A percentile compares a stretch with the other conserved stretches of the same genome.
phyloP scores from a whole-genome alignment of 106 monocot species.

The Triglochin maritima region DNA sequence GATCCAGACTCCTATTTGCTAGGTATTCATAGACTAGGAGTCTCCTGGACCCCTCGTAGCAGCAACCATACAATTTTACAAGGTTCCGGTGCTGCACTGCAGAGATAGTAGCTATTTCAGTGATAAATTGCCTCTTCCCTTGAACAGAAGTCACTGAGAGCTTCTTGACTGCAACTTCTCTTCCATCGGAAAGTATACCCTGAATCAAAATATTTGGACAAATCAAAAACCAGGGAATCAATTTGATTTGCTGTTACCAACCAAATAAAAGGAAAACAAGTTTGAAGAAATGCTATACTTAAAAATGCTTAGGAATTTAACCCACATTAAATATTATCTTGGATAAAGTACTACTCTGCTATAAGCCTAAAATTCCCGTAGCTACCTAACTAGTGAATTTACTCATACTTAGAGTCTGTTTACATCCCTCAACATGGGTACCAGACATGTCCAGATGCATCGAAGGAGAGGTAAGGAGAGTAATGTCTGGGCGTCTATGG shows the following conservation, averaged over 20 bases:
- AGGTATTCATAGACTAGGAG: constrained; percentile 80
- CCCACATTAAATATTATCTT: too few relatives aligned
- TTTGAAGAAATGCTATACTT: neutral
- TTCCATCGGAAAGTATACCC: constrained; percentile 78
- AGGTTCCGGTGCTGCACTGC: constrained; percentile 77
- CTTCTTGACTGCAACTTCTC: constrained; percentile 76
- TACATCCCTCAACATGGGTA: too few relatives aligned
- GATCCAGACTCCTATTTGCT: constrained; percentile 69
- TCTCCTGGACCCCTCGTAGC: constrained; percentile 53
- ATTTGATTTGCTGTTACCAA: neutral
- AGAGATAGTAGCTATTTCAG: constrained; percentile 86
- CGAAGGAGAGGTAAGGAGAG: too few relatives aligned
- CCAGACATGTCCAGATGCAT: too few relatives aligned
- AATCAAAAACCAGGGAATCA: neutral
- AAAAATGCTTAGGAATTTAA: too few relatives aligned
- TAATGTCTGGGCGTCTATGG: too few relatives aligned
- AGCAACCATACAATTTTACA: constrained; percentile 81
- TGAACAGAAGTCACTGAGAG: constrained; percentile 58
- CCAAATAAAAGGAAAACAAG: neutral
- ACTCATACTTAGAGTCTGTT: too few relatives aligned
- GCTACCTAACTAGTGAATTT: too few relatives aligned
- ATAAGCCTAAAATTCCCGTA: too few relatives aligned
- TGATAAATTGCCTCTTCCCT: constrained; percentile 69
- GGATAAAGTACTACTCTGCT: too few relatives aligned
- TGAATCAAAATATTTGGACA: constrained; percentile 6